Base-by-base conservation (phyloP, 2,329 filamentous ascomycete species). In the Ascocoryne sarcoides region DNA sequence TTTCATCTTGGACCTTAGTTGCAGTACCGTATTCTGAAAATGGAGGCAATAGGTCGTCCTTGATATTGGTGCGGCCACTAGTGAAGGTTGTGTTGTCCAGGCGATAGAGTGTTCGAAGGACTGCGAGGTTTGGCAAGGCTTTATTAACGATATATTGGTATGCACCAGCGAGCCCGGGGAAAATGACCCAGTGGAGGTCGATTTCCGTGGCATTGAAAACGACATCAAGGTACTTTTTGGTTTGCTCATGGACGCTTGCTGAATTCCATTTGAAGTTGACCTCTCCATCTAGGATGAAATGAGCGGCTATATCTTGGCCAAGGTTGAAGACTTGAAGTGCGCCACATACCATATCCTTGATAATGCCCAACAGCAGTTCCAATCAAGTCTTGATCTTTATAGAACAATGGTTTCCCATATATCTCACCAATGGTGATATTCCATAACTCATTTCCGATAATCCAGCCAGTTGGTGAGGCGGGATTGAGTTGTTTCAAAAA, bases 61-160 rank as follows among this genome's bases (percentile, higher is more conserved):
- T 66, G 19, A 66, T 50, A 30, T 65, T 62, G 0, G 65, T 72
- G 20, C 62, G 59, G 1, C 67, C 69, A 34, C 62, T 62, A 2
- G 66, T 59, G 42, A 73, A 74, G 0, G 65, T 67, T 0, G 53
- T 53, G 41, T 71, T 71, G 39, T 69, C 68, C 10, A 73, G 59
- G 4, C 69, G 62, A 62, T 65, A 70, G 2, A 73, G 60, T 0
- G 68, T 70, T 14, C 70, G 58, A 47, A 71, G 69, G 44, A 71
- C 68, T 36, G 68, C 67, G 8, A 73, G 60, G 0, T 57, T 59
- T 1, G 70, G 67, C 4, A 73, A 55, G 3, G 59, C 65, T 36
- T 58, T 66, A 49, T 73, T 73, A 42, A 72, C 66, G 37, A 73
- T 69, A 55, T 73, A 73, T 40, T 73, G 70, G 48, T 73, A 72